Evolutionary conservation across 345 rosid species (phyloP).

Genomic region (Psidium friedrichsthalianum): DNA sequence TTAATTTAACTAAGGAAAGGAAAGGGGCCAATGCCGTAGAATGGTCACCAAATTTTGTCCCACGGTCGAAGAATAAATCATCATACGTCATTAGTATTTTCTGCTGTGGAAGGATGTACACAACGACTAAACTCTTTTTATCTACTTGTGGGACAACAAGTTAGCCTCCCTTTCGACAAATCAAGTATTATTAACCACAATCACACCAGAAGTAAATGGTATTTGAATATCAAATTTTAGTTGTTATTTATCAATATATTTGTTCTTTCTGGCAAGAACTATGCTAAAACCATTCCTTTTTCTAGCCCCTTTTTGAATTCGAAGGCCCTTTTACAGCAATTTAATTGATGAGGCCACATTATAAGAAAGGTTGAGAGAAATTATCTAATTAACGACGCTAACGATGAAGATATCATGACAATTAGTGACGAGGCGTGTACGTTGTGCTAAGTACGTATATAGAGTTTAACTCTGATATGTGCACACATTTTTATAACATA

Average conservation of each 20-base stretch:
- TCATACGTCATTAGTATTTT: background rate
- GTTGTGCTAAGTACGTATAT: background rate
- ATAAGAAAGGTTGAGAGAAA: background rate
- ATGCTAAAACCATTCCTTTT: background rate
- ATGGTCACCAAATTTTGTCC: background rate
- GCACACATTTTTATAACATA: background rate
- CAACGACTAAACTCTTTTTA: background rate
- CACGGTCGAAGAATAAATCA: background rate
- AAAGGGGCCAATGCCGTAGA: background rate
- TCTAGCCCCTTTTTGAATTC: background rate
- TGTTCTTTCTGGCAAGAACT: background rate
- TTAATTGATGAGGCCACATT: background rate
- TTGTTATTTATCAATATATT: background rate
- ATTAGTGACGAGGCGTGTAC: background rate
- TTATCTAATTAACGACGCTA: background rate
- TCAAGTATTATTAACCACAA: background rate
- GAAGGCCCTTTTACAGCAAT: background rate
- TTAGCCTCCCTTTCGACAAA: background rate
- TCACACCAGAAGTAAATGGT: background rate
- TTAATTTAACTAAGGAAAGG: background rate
- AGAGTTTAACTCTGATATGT: background rate
- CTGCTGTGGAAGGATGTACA: background rate
- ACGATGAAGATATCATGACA: background rate
- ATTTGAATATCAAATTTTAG: background rate
- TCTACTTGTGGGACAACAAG: background rate